These are phyloP conservation scores for Vigna mungo DNA, from an alignment of 306 rosid genomes.

Conservation along the genomic window DNA sequence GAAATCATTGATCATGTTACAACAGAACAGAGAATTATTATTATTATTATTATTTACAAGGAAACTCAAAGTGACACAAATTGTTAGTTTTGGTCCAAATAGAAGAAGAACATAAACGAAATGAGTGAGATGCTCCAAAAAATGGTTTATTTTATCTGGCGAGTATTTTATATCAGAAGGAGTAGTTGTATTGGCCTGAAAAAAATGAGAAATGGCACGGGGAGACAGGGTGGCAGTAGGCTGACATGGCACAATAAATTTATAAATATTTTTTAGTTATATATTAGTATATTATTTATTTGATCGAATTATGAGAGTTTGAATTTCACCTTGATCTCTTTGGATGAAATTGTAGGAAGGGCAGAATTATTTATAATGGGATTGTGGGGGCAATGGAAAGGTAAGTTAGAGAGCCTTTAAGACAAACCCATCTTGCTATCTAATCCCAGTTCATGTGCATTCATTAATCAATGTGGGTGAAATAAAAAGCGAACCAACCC, in stretches of 20 bases:
- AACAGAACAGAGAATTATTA: neutral
- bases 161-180: neutral
- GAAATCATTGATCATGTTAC: constrained; percentile 15
- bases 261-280: too few species aligned
- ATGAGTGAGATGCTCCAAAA: constrained; percentile 37
- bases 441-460: constrained; percentile 76
- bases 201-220: constrained; percentile 42
- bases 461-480: constrained; percentile 60
- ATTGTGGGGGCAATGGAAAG: constrained; percentile 49
- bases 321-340: too few species aligned
- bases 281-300: too few species aligned
- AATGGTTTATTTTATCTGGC: constrained; percentile 34
- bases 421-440: constrained; percentile 77
- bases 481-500: constrained; percentile 51
- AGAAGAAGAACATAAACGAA: constrained; percentile 6
- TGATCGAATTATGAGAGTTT: too few species aligned
- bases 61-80: neutral
- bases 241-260: constrained; percentile 56
- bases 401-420: constrained; percentile 61
- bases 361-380: neutral
- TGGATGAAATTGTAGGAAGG: too few species aligned
- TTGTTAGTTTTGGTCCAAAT: too few species aligned
- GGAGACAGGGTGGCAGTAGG: constrained; percentile 39
- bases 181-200: constrained; percentile 36
- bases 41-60: neutral